Evolutionary conservation across 2,329 filamentous ascomycete species (phyloP), one percentile per base, ranked within the genome.

Genomic region (Pseudofabraea citricarpa): DNA sequence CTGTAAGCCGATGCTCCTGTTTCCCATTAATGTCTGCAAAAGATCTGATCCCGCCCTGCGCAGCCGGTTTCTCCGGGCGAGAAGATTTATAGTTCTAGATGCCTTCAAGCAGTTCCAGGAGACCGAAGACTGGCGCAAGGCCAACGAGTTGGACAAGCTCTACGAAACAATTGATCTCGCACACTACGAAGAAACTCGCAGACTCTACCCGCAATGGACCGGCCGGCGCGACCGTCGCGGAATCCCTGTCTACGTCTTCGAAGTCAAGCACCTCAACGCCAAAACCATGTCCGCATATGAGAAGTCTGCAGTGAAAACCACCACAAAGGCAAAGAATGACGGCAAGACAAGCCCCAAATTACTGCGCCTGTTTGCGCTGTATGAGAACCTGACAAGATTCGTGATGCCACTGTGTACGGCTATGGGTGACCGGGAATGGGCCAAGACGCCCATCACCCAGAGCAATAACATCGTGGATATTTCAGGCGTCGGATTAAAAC

Each of bases 381-480:
- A 97, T 70, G 91, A 97, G 69, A 93, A 93, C 66, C 74, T 96
- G 45, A 90, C 86, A 26, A 79, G 85, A 55, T 96, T 96, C 65
- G 83, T 84, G 51, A 82, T 94, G 69, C 90, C 91, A 3, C 69
- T 96, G 35, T 90, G 87, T 68, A 87, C 88, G 29, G 77, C 86
- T 56, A 75, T 95, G 49, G 69, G 71, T 36, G 78, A 88, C 56
- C 79, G 90, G 56, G 79, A 83, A 6, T 71, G 87, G 61, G 75
- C 84, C 4, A 79, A 83, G 51, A 90, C 87, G n/a, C 91, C 91
- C 6, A 89, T 96, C 55, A 91, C 90, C 29, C 83, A 93, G 56
- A 90, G 85, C 59, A 95, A 87, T 56, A 96, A 96, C 67, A 95
- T 97, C 56, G 90, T 96, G 45, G 91, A 97, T 63, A 89, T 97